Evolutionary conservation across 1,284 basidiomycete genomes (phyloP), one percentile per base, ranked within the genome.

Genomic region (Ustilago xerochloae): DNA sequence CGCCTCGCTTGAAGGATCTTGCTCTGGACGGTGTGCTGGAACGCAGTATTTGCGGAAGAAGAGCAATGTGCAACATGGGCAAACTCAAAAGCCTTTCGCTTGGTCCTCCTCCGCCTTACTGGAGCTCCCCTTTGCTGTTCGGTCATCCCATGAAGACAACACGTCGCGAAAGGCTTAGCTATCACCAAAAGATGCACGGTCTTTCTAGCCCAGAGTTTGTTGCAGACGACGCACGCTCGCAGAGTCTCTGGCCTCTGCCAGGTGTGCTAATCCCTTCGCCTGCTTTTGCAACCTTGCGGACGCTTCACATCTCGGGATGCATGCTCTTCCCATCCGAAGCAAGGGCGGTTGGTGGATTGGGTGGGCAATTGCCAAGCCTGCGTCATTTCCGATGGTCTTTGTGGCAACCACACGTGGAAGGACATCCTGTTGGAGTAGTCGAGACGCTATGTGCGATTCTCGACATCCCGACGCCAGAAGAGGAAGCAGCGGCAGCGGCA

Each of bases 301-400:
- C 75, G 1, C 47, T 78, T 30, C 76, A 78, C 33, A 76, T 78
- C 26, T 73, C 76, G 28, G 76, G 76, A 10, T 75, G 72, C 62
- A 78, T 78, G 76, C 76, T 78, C 18, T 78, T 78, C 53, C 61
- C 64, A 3, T 64, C 65, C 18, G 76, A 78, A 16, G 73, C 73
- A 22, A 59, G 51, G 29, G 73, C 76, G 2, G 59, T 78, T 4
- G 73, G 70, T n/a, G 73, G 74, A 16, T 33, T 67, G n/a, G 70
- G 67, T 15, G 66, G 69, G 7, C 70, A 71, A 49, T 47, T 78
- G 30, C 76, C 76, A 8, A 69, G 45, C 26, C 41, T 78, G 58
- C 63, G 75, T 12, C 69, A 78, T 38, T 67, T 78, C 53, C 53
- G 64, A 33, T 78, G 76, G 76, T 74, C 75, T 15, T 59, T 77